Conservation (phyloP, 495 filamentous ascomycete species). For the Aspergillus avenaceus region DNA sequence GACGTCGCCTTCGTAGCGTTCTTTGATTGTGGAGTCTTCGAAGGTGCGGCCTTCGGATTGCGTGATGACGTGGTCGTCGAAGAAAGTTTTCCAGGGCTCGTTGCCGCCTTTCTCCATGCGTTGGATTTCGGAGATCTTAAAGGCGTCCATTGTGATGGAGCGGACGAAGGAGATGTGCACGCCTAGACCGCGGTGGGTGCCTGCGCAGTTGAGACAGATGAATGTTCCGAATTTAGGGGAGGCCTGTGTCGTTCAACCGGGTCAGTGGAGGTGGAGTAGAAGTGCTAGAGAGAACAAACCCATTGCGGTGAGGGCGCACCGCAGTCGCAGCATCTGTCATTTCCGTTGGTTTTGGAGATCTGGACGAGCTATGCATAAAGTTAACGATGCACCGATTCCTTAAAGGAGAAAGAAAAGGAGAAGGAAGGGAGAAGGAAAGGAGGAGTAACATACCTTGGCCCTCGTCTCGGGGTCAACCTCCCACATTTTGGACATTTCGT, state of each 20-base stretch:
- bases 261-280: not conserved
- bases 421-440: conserved; percentile 11
- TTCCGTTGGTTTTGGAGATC: conserved; percentile 82
- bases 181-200: conserved; percentile 88
- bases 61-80: conserved; percentile 65
- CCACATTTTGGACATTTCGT: conserved; percentile 82
- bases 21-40: conserved; percentile 72
- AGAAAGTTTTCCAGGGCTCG: conserved; percentile 78
- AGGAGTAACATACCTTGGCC: conserved; percentile 62
- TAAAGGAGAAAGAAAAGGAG: too few relatives aligned
- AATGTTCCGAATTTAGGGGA: conserved; percentile 81
- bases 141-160: conserved; percentile 94
- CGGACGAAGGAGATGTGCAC: conserved; percentile 98
- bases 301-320: conserved; percentile 93
- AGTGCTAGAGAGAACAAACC: conserved; percentile 33
- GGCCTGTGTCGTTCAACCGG: conserved; percentile 41
- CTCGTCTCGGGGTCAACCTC: conserved; percentile 96
- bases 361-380: conserved; percentile 68
- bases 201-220: conserved; percentile 94
- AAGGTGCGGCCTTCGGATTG: conserved; percentile 55
- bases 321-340: conserved; percentile 91
- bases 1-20: conserved; percentile 78
- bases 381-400: too few relatives aligned
- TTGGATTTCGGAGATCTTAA: conserved; percentile 81
- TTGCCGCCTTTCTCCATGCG: conserved; percentile 88